phyloP scores from a whole-genome alignment of 352 stramenopile genomes.

The Thalassiosira exigua region DNA sequence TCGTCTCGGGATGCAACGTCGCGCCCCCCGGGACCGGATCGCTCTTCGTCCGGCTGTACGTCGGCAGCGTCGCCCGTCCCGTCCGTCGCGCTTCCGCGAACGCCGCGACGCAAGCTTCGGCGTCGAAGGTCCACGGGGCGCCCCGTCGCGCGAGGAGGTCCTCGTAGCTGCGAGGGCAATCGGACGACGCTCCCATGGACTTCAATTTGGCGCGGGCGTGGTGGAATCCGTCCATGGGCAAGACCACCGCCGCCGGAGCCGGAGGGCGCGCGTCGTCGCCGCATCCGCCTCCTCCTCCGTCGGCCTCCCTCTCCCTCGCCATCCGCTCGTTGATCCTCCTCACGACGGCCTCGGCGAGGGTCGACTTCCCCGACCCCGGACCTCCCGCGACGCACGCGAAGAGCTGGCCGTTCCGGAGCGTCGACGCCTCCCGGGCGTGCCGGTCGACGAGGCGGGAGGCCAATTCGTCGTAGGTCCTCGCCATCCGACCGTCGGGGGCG shows the following conservation, averaged over 20 bases:
- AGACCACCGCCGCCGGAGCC: slow-evolving; percentile 49
- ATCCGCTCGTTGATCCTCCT: slow-evolving; percentile 46
- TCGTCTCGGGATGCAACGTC: slow-evolving; percentile 48
- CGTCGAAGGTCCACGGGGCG: slow-evolving; percentile 77
- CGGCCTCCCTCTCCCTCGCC: neutral
- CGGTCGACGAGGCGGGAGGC: slow-evolving; percentile 36
- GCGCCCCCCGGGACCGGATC: slow-evolving; percentile 72
- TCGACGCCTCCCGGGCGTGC: slow-evolving; percentile 19
- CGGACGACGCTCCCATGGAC: slow-evolving; percentile 33
- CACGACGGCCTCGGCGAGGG: slow-evolving; percentile 54
- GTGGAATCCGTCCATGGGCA: slow-evolving; percentile 85
- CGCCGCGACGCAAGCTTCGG: slow-evolving; percentile 55
- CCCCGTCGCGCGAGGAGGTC: slow-evolving; percentile 66
- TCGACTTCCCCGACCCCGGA: slow-evolving; percentile 62
- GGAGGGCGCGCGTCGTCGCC: too few species aligned
- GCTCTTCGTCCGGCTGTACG: slow-evolving; percentile 68
- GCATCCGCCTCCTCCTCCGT: neutral
- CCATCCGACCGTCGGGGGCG: slow-evolving; percentile 42
- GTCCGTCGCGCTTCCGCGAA: slow-evolving; percentile 35
- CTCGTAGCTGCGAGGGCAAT: slow-evolving; percentile 40
- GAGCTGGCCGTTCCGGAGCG: slow-evolving; percentile 29
- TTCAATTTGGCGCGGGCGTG: slow-evolving; percentile 59
- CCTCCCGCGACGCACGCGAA: slow-evolving; percentile 59
- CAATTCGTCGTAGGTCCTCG: slow-evolving; percentile 49
- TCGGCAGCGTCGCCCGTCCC: slow-evolving; percentile 59